phyloP scores from a whole-genome alignment of 345 rosid genomes.

The Citrus hindsii region DNA sequence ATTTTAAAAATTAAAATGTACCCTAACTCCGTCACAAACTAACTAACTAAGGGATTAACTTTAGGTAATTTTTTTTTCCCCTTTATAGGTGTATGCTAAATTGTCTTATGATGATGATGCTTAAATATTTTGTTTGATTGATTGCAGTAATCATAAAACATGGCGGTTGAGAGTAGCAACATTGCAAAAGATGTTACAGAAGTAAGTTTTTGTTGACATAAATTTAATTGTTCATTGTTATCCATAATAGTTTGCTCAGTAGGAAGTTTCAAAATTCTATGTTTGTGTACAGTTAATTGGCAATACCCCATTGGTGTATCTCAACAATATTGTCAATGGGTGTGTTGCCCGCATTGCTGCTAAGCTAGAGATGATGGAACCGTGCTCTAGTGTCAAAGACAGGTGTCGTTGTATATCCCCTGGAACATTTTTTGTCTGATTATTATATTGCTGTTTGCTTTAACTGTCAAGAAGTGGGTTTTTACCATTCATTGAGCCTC shows the following conservation, averaged over 20 bases:
- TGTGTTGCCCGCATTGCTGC: constrained; percentile 80
- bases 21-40: not conserved
- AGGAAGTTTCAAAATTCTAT: not conserved
- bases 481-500: not conserved
- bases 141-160: constrained; percentile 30
- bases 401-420: constrained; percentile 32
- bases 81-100: not conserved
- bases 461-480: not conserved
- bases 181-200: constrained; percentile 86
- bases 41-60: not conserved
- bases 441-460: not conserved
- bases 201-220: constrained; percentile 30
- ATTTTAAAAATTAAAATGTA: not conserved
- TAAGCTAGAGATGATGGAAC: constrained; percentile 82
- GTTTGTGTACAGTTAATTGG: constrained; percentile 56
- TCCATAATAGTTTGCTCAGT: not conserved
- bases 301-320: constrained; percentile 79
- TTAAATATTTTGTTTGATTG: not conserved
- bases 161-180: constrained; percentile 45
- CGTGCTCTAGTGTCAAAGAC: constrained; percentile 81
- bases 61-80: not conserved
- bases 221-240: not conserved
- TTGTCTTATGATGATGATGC: not conserved
- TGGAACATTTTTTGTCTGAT: not conserved
- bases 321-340: constrained; percentile 66